phyloP scores from a whole-genome alignment of 495 filamentous ascomycete genomes.

The Aspergillus ellipticus region DNA sequence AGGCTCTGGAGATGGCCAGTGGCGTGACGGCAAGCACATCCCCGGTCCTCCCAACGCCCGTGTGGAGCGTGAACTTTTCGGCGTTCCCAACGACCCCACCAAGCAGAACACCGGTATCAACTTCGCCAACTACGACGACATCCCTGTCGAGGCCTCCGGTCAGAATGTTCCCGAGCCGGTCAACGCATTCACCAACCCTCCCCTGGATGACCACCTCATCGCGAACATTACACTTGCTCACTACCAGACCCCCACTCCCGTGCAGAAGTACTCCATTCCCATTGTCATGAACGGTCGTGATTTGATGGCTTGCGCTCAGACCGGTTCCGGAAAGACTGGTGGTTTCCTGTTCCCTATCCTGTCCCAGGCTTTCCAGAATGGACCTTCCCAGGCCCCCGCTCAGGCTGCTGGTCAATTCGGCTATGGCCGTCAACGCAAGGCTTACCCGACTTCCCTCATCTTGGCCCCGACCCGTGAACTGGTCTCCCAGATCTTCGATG shows the following conservation, averaged over 20 bases:
- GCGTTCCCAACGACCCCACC: constrained; percentile 84
- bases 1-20: constrained; percentile 90
- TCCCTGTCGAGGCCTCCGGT: constrained; percentile 95
- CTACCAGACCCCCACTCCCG: constrained; percentile 92
- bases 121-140: constrained; percentile 99
- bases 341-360: constrained; percentile 98
- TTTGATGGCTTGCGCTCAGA: constrained; percentile 98
- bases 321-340: constrained; percentile 98
- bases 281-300: constrained; percentile 96
- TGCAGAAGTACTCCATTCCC: constrained; percentile 97
- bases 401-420: constrained; percentile 56
- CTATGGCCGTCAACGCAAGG: constrained; percentile 86
- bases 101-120: constrained; percentile 98
- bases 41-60: constrained; percentile 84
- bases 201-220: constrained; percentile 86
- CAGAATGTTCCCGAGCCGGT: constrained; percentile 91
- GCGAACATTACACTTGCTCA: constrained; percentile 87
- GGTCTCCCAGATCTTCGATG: constrained; percentile 97
- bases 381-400: constrained; percentile 66
- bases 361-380: constrained; percentile 88
- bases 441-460: constrained; percentile 92
- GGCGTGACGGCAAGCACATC: constrained; percentile 95
- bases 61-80: constrained; percentile 92
- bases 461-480: constrained; percentile 95
- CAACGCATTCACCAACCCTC: constrained; percentile 85